Conservation (phyloP, 345 rosid species). For the Arabidopsis thaliana region DNA sequence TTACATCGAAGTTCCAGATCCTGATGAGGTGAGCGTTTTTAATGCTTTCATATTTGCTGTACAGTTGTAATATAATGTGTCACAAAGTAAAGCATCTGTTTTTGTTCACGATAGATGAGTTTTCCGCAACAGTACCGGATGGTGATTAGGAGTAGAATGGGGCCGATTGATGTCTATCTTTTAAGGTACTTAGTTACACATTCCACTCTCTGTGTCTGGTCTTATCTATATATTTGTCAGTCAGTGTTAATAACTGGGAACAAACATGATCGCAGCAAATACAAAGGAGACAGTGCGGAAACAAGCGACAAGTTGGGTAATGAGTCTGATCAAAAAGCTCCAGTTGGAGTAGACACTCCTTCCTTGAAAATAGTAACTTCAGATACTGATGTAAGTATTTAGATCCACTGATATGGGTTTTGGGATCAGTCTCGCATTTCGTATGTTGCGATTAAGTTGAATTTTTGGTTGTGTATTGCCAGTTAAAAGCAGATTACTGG, state of each 20-base stretch:
- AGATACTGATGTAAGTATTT: slow-evolving; percentile 58
- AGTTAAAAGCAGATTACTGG: slow-evolving; percentile 79
- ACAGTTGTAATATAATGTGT: background rate
- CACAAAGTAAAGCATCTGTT: slow-evolving; percentile 15
- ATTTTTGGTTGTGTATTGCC: slow-evolving; percentile 31
- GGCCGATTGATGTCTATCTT: slow-evolving; percentile 71
- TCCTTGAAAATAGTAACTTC: slow-evolving; percentile 64
- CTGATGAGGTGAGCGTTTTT: slow-evolving; percentile 57
- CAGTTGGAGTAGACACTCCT: slow-evolving; percentile 46
- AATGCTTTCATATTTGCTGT: background rate
- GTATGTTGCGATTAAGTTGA: slow-evolving; percentile 1
- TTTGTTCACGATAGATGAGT: slow-evolving; percentile 48
- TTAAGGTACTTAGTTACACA: slow-evolving; percentile 51
- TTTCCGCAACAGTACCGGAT: slow-evolving; percentile 64
- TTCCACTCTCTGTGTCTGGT: background rate
- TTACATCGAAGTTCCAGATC: slow-evolving; percentile 78
- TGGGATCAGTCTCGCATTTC: background rate
- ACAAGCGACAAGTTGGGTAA: slow-evolving; percentile 30
- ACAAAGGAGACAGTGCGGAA: slow-evolving; percentile 50
- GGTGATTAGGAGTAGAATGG: slow-evolving; percentile 67
- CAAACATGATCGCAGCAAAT: slow-evolving; percentile 55
- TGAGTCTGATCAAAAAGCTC: slow-evolving; percentile 31
- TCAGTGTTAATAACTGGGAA: slow-evolving; percentile 6
- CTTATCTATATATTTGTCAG: background rate
- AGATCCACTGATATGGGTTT: background rate